Percentiles rank a stretch among this genome's conserved stretches.
Evolutionary conservation across 2,329 filamentous ascomycete genomes (phyloP).

Genomic region (Orbilia ellipsospora): DNA sequence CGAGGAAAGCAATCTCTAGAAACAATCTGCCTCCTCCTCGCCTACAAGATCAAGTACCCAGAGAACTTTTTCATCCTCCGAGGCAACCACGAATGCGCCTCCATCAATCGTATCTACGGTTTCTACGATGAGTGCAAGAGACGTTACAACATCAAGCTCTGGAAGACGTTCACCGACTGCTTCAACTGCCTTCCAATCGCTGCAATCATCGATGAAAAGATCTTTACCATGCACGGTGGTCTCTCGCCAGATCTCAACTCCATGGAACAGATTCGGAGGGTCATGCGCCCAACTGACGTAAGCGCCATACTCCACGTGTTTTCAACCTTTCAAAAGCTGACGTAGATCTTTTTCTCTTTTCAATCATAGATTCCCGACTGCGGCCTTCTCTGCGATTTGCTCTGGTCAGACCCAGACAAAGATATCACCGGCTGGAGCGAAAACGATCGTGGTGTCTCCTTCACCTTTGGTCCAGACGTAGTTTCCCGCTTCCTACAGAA

Average conservation of each 20-base stretch:
- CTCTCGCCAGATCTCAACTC: constrained; percentile 97
- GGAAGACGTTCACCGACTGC: constrained; percentile 99
- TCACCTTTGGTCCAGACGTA: constrained; percentile 97
- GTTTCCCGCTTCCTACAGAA: constrained; percentile 98
- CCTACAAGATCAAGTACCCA: constrained; percentile 99
- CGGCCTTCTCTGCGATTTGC: constrained; percentile 92
- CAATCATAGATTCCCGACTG: constrained; percentile 88
- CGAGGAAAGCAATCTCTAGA: constrained; percentile 99
- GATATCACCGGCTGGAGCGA: constrained; percentile 99
- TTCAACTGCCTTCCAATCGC: constrained; percentile 99
- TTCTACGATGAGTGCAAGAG: constrained; percentile 99
- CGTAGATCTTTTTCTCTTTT: constrained; percentile 56
- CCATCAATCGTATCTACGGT: constrained; percentile 98
- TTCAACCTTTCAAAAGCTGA: constrained; percentile 58
- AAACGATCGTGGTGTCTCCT: constrained; percentile 97
- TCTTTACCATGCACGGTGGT: constrained; percentile 99
- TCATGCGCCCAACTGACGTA: constrained; percentile 99
- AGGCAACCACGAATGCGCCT: constrained; percentile 98
- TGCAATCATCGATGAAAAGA: constrained; percentile 99
- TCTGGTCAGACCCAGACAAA: constrained; percentile 99
- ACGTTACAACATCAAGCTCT: constrained; percentile 98
- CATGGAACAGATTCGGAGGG: constrained; percentile 99
- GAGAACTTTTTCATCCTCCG: constrained; percentile 99
- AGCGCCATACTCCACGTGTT: constrained; percentile 64
- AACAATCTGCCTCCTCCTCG: constrained; percentile 94